Base-by-base conservation (phyloP, 176 grass and related monocot genomes). In the Zizania latifolia region DNA sequence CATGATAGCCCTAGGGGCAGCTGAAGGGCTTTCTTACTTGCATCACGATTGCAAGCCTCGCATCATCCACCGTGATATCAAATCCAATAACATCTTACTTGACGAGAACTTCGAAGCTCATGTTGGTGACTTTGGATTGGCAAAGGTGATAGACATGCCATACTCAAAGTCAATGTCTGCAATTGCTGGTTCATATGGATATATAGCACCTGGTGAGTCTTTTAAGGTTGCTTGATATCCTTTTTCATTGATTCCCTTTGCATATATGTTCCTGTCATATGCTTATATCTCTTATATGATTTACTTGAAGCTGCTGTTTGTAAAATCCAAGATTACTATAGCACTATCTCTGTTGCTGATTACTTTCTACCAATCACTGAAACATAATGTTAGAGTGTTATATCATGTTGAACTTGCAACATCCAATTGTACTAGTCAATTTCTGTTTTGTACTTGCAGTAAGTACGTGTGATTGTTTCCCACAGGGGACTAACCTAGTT, bases 41-140 rank as follows among this genome's bases (percentile, higher is more conserved):
- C 96, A 99, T 75, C 96, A 99, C 40, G 92, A 92, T 77, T 99
- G 96, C 75, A 99, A 99, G 37, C 96, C 92, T 69, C 71, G 23
- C 37, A 99, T 99, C 75, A 89, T 99, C 36, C 96, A 99, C 53
- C 85, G 96, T 51, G 96, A 99, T 75, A 99, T 99, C 38, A 99
- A 99, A 67, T 99, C 96, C 2, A 99, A 99, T 61, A 99, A 99
- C 45, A 99, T 99, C 74, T 75, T 99, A 72, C 96, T 99, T 44
- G 91, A 99, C 84, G 89, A 95, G n/a, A 94, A 99, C 72, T 99
- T 86, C 68, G 92, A 99, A 89, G 89, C 96, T 75, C 96, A 94
- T 90, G 96, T 99, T 75, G 96, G 96, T 30, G 96, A 99, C 70
- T 99, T 99, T 78, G 96, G 96, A 82, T 87, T 99, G 54, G 96